Evolutionary conservation across 306 rosid species (phyloP).

Genomic region (Heteromeles arbutifolia): DNA sequence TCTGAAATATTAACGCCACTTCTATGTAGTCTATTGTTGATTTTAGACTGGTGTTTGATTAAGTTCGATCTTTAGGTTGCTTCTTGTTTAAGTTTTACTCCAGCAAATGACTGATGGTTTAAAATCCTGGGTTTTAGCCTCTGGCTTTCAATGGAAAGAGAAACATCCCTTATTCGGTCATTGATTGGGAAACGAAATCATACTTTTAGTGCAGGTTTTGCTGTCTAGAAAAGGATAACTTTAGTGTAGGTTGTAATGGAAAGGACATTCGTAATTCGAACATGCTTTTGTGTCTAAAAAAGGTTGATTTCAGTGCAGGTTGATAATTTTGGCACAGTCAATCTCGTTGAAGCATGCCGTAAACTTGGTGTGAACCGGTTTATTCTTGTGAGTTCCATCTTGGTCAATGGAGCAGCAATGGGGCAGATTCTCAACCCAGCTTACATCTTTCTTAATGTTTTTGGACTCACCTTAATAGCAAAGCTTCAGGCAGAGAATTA

Average conservation of each 20-base stretch:
- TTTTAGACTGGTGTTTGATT: no score
- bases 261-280: neutral
- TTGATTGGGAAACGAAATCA: no score
- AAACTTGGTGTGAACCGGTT: conserved; percentile 66
- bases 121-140: neutral
- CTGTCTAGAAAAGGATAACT: neutral
- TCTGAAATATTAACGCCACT: no score
- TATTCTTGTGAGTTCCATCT: conserved; percentile 85
- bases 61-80: no score
- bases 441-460: conserved; percentile 80
- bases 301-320: conserved; percentile 41
- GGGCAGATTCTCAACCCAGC: conserved; percentile 89
- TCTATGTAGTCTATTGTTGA: no score
- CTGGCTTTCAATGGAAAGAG: neutral
- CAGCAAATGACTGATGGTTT: neutral
- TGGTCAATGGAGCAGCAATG: conserved; percentile 96
- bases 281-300: neutral
- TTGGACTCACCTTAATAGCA: conserved; percentile 88
- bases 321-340: conserved; percentile 85
- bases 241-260: neutral
- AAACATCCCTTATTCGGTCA: neutral
- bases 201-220: neutral
- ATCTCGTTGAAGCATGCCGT: conserved; percentile 91
- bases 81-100: neutral
- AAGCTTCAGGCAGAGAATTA: conserved; percentile 83